These are phyloP conservation scores for Fragilariopsis cylindrus DNA, from an alignment of 108 stramenopile genomes.

Conservation along the genomic window DNA sequence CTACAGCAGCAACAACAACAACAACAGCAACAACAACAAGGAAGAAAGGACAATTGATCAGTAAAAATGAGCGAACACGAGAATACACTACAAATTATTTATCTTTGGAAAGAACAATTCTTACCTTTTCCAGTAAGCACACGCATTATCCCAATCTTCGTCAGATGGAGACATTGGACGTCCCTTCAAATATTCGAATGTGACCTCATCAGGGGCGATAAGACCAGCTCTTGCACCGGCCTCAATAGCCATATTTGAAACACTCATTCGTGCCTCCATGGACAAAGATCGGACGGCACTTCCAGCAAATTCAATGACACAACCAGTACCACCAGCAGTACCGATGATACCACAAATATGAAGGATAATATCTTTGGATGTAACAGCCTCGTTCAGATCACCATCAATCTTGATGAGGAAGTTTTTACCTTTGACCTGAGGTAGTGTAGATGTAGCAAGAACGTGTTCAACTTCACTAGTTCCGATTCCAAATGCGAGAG, in stretches of 20 bases:
- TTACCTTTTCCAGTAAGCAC: constrained; percentile 75
- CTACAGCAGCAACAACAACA: too few relatives aligned
- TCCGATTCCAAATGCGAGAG: constrained; percentile 95
- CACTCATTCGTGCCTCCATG: constrained; percentile 94
- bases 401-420: constrained; percentile 92
- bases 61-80: too few relatives aligned
- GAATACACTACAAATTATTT: too few relatives aligned
- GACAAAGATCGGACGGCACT: constrained; percentile 68
- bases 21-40: too few relatives aligned
- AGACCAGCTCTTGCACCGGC: constrained; percentile 93
- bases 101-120: too few relatives aligned
- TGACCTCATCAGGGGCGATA: constrained; percentile 90
- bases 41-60: constrained; percentile 11
- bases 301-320: constrained; percentile 94
- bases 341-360: constrained; percentile 92
- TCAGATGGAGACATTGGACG: constrained; percentile 91
- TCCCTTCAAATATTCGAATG: constrained; percentile 90
- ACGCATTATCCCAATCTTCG: constrained; percentile 89
- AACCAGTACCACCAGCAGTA: constrained; percentile 96
- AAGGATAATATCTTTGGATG: constrained; percentile 93
- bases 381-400: constrained; percentile 73
- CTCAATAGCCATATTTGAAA: constrained; percentile 97
- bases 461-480: constrained; percentile 97
- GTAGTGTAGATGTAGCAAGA: constrained; percentile 89
- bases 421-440: constrained; percentile 90